phyloP scores from a whole-genome alignment of 768 basidiomycete genomes.

The Pisolithus tinctorius region DNA sequence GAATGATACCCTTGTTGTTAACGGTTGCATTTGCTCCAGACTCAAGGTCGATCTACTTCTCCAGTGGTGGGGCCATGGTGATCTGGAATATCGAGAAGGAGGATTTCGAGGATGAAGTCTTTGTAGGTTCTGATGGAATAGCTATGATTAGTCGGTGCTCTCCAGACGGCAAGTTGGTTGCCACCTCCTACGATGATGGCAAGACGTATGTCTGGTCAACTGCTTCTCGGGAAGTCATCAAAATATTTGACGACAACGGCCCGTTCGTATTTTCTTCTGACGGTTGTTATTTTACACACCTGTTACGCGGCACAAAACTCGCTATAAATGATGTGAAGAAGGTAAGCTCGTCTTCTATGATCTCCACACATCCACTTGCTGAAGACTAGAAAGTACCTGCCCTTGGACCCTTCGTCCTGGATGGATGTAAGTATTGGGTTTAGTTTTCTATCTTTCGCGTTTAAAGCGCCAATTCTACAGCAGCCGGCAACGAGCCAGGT shows the following conservation, averaged over 20 bases:
- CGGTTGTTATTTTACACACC: neutral
- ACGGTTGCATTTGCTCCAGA: conserved; percentile 8
- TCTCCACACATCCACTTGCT: neutral
- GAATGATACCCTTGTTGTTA: neutral
- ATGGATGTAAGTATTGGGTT: neutral
- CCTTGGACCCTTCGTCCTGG: neutral
- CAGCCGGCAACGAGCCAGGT: neutral
- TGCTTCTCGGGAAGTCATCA: neutral
- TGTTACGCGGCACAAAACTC: neutral
- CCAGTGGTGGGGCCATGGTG: conserved; percentile 4
- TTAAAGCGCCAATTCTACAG: neutral
- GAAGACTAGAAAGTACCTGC: neutral
- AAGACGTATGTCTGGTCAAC: conserved; percentile 10
- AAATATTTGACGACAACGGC: conserved; percentile 67
- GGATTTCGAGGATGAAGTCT: conserved; percentile 2
- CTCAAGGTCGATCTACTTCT: conserved; percentile 6
- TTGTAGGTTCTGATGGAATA: neutral
- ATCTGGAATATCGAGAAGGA: conserved; percentile 9
- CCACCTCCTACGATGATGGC: conserved; percentile 5
- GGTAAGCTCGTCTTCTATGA: neutral
- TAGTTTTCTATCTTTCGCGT: neutral
- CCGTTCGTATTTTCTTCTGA: conserved; percentile 1
- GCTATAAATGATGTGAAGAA: neutral
- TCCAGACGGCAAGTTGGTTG: conserved; percentile 6
- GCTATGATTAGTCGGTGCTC: conserved; percentile 9